Percentiles rank a stretch among this genome's conserved stretches.
phyloP scores from a whole-genome alignment of 176 grass and related monocot species.

The Puccinellia tenuiflora region DNA sequence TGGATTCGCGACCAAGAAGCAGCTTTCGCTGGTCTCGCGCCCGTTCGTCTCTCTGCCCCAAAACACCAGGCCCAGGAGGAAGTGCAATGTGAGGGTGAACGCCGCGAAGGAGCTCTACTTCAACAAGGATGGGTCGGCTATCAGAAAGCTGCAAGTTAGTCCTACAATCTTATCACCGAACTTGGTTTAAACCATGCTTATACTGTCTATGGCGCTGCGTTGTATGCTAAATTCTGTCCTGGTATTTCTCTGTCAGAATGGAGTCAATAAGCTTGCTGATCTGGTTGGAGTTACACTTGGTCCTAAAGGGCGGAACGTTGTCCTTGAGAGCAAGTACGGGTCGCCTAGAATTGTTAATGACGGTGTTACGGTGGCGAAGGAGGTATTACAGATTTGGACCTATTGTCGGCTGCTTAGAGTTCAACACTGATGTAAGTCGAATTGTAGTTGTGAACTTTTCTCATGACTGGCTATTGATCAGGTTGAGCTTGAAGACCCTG shows the following conservation, averaged over 20 bases:
- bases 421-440: too few species aligned
- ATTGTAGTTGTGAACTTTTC: too few species aligned
- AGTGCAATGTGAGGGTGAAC: conserved; percentile 31
- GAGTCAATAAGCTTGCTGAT: conserved; percentile 74
- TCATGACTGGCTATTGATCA: too few species aligned
- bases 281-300: conserved; percentile 73
- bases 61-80: not conserved
- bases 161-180: not conserved
- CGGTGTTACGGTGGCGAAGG: too few species aligned
- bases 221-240: not conserved
- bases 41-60: not conserved
- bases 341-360: conserved; percentile 43
- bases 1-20: not conserved
- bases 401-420: too few species aligned
- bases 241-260: conserved; percentile 20
- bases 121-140: conserved; percentile 68
- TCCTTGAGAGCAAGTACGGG: conserved; percentile 69
- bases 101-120: conserved; percentile 68
- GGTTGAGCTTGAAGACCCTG: too few species aligned
- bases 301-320: conserved; percentile 58
- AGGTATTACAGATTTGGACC: too few species aligned
- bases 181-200: not conserved
- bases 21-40: not conserved
- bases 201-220: not conserved
- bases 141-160: conserved; percentile 57